Percentiles rank a stretch among this genome's conserved stretches.
These are phyloP conservation scores for Flaveria bidentis DNA, from an alignment of 129 eudicot species.

Conservation along the genomic window DNA sequence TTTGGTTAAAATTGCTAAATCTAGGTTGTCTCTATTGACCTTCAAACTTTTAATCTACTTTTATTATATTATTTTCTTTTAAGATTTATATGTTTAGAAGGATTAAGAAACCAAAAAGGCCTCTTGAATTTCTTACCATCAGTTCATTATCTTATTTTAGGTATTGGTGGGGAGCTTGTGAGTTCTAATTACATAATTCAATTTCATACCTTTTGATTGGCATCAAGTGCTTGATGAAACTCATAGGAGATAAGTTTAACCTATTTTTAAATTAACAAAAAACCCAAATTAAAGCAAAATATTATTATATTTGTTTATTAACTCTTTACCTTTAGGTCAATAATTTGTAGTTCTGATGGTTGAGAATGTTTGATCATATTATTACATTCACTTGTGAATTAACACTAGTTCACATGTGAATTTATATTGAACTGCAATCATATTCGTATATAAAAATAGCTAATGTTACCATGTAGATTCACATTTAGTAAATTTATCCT, in stretches of 20 bases:
- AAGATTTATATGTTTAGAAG: too few species aligned
- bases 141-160: too few species aligned
- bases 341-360: not conserved
- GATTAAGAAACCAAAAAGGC: too few species aligned
- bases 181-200: too few species aligned
- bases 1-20: not conserved
- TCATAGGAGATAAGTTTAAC: too few species aligned
- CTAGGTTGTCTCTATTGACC: not conserved
- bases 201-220: too few species aligned
- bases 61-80: too few species aligned
- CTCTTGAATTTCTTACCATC: too few species aligned
- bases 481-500: too few species aligned
- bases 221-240: too few species aligned
- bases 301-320: not conserved
- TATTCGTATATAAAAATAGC: not conserved
- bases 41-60: too few species aligned
- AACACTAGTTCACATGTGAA: not conserved
- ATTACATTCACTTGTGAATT: not conserved
- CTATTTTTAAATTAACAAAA: not conserved
- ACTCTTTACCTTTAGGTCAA: not conserved
- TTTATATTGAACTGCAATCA: not conserved
- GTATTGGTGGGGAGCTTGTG: too few species aligned
- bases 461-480: not conserved
- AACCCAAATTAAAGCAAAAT: not conserved
- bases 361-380: not conserved